These are phyloP conservation scores for Aspergillus campestris DNA, from an alignment of 495 filamentous ascomycete genomes.

Conservation along the genomic window DNA sequence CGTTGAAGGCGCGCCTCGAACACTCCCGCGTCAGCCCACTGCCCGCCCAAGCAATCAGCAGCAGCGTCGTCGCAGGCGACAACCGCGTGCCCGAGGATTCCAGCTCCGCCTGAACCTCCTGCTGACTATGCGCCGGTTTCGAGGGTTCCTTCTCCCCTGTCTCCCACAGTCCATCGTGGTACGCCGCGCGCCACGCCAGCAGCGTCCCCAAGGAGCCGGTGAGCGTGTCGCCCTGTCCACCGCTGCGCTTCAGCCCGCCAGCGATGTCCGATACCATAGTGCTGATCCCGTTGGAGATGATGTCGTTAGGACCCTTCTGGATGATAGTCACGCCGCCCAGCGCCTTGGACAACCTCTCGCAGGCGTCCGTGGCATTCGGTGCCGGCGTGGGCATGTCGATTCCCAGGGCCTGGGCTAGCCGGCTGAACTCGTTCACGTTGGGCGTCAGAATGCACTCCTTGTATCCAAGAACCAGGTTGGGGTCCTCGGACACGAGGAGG, in stretches of 20 bases:
- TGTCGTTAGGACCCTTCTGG: slow-evolving; percentile 81
- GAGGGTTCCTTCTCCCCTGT: slow-evolving; percentile 37
- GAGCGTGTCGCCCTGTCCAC: slow-evolving; percentile 92
- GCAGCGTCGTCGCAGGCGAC: slow-evolving; percentile 55
- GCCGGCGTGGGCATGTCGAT: slow-evolving; percentile 43
- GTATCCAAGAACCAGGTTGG: slow-evolving; percentile 72
- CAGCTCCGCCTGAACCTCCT: slow-evolving; percentile 35
- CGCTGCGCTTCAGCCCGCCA: slow-evolving; percentile 83
- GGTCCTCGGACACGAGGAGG: slow-evolving; percentile 62
- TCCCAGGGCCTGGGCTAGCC: slow-evolving; percentile 63
- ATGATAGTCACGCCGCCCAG: slow-evolving; percentile 85
- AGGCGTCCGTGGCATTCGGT: slow-evolving; percentile 45
- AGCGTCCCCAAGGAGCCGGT: slow-evolving; percentile 85
- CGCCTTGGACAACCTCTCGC: slow-evolving; percentile 62
- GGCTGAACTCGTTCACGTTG: slow-evolving; percentile 86
- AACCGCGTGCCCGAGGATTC: slow-evolving; percentile 38
- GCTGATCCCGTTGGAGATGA: slow-evolving; percentile 71
- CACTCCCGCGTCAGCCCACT: slow-evolving; percentile 85
- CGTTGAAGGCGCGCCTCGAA: slow-evolving; percentile 77
- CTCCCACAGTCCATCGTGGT: slow-evolving; percentile 78
- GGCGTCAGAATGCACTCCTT: slow-evolving; percentile 83
- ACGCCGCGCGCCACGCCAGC: slow-evolving; percentile 78
- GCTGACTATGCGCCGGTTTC: slow-evolving; percentile 28
- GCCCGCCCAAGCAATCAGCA: slow-evolving; percentile 77
- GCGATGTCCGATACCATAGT: slow-evolving; percentile 64